A percentile compares a stretch with the other conserved stretches of the same genome.
Conservation (phyloP, 805 yeast genomes). For the Schwanniomyces yamadae region DNA sequence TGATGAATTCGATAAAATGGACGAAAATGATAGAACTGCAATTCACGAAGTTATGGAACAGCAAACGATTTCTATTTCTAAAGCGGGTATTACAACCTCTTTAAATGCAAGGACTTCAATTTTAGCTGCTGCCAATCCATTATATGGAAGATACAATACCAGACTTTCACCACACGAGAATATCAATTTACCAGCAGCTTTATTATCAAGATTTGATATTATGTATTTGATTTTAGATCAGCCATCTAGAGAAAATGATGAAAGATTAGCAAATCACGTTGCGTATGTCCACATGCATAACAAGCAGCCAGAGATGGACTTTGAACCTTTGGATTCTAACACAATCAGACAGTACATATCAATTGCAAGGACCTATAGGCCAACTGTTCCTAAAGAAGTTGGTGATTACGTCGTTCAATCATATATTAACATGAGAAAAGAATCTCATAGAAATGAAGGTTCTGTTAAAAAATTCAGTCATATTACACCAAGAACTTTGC, state of each 20-base stretch:
- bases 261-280: slow-evolving; percentile 87
- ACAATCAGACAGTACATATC: slow-evolving; percentile 87
- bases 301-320: slow-evolving; percentile 74
- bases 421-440: slow-evolving; percentile 90
- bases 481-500: slow-evolving; percentile 91
- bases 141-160: slow-evolving; percentile 92
- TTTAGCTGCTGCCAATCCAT: slow-evolving; percentile 97
- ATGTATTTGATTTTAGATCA: slow-evolving; percentile 82
- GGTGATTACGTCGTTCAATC: slow-evolving; percentile 83
- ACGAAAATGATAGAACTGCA: slow-evolving; percentile 93
- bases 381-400: slow-evolving; percentile 78
- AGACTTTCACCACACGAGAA: slow-evolving; percentile 89
- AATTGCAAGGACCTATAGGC: slow-evolving; percentile 80
- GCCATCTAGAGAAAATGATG: slow-evolving; percentile 78
- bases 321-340: slow-evolving; percentile 73
- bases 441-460: slow-evolving; percentile 75
- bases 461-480: slow-evolving; percentile 81
- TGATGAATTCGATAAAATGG: slow-evolving; percentile 99
- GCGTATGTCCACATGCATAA: slow-evolving; percentile 94
- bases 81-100: slow-evolving; percentile 96
- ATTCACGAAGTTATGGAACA: slow-evolving; percentile 99
- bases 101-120: slow-evolving; percentile 94
- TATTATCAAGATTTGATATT: slow-evolving; percentile 91
- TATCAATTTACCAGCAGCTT: slow-evolving; percentile 94
- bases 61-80: slow-evolving; percentile 94